A percentile compares a stretch with the other conserved stretches of the same genome.
phyloP scores from a whole-genome alignment of 768 basidiomycete species.

The Trametes coccinea region DNA sequence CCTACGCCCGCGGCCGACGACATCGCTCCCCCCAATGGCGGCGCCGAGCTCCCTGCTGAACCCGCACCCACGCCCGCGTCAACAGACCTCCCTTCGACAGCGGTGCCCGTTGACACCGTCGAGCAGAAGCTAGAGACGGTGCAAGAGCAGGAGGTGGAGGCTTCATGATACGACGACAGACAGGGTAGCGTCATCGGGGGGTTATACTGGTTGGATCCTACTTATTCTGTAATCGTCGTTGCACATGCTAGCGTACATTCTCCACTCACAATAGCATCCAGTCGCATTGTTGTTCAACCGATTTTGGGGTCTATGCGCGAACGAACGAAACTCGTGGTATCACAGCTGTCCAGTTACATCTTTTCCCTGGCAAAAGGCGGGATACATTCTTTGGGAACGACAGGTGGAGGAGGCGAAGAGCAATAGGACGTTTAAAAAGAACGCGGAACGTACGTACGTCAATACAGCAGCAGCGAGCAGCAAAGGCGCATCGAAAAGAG shows the following conservation, averaged over 20 bases:
- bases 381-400: slow-evolving; percentile 25
- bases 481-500: slow-evolving; percentile 18
- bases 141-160: slow-evolving; percentile 35
- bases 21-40: slow-evolving; percentile 40
- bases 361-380: slow-evolving; percentile 14
- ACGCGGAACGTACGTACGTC: slow-evolving; percentile 20
- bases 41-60: slow-evolving; percentile 46
- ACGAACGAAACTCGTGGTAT: slow-evolving; percentile 1
- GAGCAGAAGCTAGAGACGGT: slow-evolving; percentile 46
- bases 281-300: neutral
- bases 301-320: neutral
- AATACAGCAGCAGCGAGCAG: slow-evolving; percentile 25
- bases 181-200: slow-evolving; percentile 6
- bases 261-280: slow-evolving; percentile 15
- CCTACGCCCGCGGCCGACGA: slow-evolving; percentile 30
- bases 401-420: slow-evolving; percentile 16
- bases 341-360: slow-evolving; percentile 16
- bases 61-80: slow-evolving; percentile 44
- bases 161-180: slow-evolving; percentile 21
- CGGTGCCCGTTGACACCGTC: slow-evolving; percentile 42
- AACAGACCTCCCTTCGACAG: slow-evolving; percentile 31
- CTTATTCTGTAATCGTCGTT: slow-evolving; percentile 23
- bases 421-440: slow-evolving; percentile 11
- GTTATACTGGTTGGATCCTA: slow-evolving; percentile 16
- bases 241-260: slow-evolving; percentile 17